phyloP scores from a whole-genome alignment of 306 rosid genomes.

The Phaseolus lunatus region DNA sequence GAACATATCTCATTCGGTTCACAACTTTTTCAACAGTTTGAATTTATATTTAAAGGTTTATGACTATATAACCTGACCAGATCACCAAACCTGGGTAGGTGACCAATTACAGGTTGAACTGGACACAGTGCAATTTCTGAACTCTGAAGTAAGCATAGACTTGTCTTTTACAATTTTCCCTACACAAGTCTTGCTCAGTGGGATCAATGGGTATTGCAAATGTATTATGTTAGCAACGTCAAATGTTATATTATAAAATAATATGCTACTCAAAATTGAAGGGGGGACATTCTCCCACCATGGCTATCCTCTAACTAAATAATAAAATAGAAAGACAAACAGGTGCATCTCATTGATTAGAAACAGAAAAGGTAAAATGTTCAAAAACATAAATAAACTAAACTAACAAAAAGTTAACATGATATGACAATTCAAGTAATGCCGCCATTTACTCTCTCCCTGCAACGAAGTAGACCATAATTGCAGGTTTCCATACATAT shows the following conservation, averaged over 20 bases:
- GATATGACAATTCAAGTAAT: constrained; percentile 30
- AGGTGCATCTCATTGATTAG: constrained; percentile 21
- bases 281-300: constrained; percentile 30
- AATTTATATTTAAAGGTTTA: not conserved
- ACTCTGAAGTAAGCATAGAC: not conserved
- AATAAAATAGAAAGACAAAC: constrained; percentile 2
- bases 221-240: not conserved
- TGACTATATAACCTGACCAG: not conserved
- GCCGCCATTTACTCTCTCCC: constrained; percentile 30
- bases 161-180: not conserved
- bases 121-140: not conserved
- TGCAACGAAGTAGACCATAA: constrained; percentile 31
- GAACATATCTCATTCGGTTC: not conserved
- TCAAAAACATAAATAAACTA: constrained; percentile 26
- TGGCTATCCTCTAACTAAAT: constrained; percentile 17
- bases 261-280: not conserved
- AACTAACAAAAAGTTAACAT: constrained; percentile 34
- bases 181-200: not conserved
- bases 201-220: not conserved
- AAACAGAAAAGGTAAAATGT: constrained; percentile 6
- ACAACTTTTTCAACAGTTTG: not conserved
- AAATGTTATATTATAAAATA: constrained; percentile 30
- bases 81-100: not conserved
- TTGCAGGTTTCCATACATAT: not conserved
- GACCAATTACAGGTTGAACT: not conserved